Percentiles rank a stretch among this genome's conserved stretches.
Conservation (phyloP, 2,329 filamentous ascomycete species). For the Amauroascus niger region DNA sequence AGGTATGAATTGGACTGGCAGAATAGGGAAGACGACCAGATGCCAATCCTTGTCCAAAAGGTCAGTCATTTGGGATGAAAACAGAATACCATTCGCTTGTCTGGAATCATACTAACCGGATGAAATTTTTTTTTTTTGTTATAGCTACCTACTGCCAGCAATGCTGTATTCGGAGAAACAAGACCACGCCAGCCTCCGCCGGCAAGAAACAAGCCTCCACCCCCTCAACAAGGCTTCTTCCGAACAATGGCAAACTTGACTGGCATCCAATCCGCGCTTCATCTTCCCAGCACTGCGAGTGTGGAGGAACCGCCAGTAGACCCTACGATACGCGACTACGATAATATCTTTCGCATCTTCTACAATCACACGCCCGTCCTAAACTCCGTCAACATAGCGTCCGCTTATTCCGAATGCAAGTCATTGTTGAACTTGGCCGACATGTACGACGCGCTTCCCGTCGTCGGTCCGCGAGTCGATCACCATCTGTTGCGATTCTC, state of each 20-base stretch:
- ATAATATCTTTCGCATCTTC: slow-evolving; percentile 90
- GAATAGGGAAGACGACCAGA: slow-evolving; percentile 57
- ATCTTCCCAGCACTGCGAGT: slow-evolving; percentile 40
- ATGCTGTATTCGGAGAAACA: slow-evolving; percentile 49
- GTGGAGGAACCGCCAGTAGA: slow-evolving; percentile 52
- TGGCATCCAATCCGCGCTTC: slow-evolving; percentile 44
- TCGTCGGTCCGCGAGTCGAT: slow-evolving; percentile 82
- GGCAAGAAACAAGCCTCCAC: slow-evolving; percentile 52
- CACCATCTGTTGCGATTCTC: slow-evolving; percentile 91
- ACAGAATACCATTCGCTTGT: not conserved
- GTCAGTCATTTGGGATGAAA: slow-evolving; percentile 34
- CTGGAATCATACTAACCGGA: not conserved
- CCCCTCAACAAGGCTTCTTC: slow-evolving; percentile 62
- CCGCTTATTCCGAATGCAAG: slow-evolving; percentile 90
- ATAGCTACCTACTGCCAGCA: slow-evolving; percentile 25
- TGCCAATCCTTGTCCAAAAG: slow-evolving; percentile 81
- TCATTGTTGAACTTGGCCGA: slow-evolving; percentile 80
- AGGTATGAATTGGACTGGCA: slow-evolving; percentile 79
- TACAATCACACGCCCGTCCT: slow-evolving; percentile 83
- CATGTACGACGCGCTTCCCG: slow-evolving; percentile 81
- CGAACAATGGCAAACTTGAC: slow-evolving; percentile 76
- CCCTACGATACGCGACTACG: slow-evolving; percentile 80
- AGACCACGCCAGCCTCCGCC: slow-evolving; percentile 36
- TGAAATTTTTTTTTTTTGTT: not conserved
- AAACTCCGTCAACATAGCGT: slow-evolving; percentile 78